A percentile compares a stretch with the other conserved stretches of the same genome.
Evolutionary conservation across 495 filamentous ascomycete species (phyloP).

Genomic region (Lasiosphaeris hirsuta): DNA sequence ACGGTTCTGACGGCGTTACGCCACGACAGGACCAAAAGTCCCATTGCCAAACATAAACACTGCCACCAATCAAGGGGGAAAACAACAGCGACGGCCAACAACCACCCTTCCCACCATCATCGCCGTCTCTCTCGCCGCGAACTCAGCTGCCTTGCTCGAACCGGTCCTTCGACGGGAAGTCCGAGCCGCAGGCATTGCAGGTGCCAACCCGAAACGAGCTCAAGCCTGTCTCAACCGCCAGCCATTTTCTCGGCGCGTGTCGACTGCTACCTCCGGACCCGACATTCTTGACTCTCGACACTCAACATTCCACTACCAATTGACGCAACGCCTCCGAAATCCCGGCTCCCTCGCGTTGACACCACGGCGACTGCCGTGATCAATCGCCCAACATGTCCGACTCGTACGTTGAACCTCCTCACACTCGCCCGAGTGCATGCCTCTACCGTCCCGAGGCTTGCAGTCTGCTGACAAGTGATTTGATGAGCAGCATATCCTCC

Average conservation of each 20-base stretch:
- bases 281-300: background rate
- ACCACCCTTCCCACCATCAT: conserved; percentile 8
- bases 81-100: background rate
- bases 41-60: conserved; percentile 17
- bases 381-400: conserved; percentile 12
- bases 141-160: background rate
- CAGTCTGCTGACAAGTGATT: conserved; percentile 6
- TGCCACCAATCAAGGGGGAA: conserved; percentile 16
- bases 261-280: background rate
- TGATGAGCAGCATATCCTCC: conserved; percentile 20
- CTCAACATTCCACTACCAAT: no score
- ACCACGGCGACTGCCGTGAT: background rate
- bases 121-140: background rate
- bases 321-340: conserved; percentile 3
- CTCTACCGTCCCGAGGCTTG: background rate
- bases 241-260: background rate
- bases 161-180: background rate
- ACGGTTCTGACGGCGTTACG: conserved; percentile 20
- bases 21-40: conserved; percentile 15
- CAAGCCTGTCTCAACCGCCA: no score
- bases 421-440: background rate
- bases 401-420: conserved; percentile 15
- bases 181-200: background rate
- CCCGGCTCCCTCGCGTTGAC: conserved; percentile 3
- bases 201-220: no score